Evolutionary conservation across 192 early-diverging fungal species (phyloP), one percentile per base, ranked within the genome.

Genomic region (Gamsiella multidivaricata): DNA sequence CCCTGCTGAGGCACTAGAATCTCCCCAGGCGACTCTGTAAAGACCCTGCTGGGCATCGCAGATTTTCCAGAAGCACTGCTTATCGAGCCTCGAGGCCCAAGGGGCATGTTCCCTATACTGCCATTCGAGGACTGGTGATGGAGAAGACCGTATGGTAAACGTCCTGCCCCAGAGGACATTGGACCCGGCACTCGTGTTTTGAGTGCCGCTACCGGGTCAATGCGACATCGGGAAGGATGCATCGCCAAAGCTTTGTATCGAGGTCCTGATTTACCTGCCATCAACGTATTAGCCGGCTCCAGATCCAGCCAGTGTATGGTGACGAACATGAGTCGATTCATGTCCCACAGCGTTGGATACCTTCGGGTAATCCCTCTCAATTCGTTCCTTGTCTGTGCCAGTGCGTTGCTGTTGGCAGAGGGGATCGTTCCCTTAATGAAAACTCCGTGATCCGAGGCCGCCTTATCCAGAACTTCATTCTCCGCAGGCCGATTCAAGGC

Each of bases 221-320:
- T 69, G 8, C 74, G 65, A 47, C 74, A 78, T 0, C 74, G 51
- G 9, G 54, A 42, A 15, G 74, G 74, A 29, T 69, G 59, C 51
- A 78, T 78, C 7, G 74, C 74, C 39, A 47, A 10, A 1, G 59
- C n/a, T 28, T 36, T 67, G 23, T 69, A 41, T 34, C 60, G 49
- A 2, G 61, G 37, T n/a, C 66, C 51, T 22, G 36, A 6, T 45
- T 36, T 63, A 2, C 25, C 9, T 18, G 20, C 14, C 6, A 29
- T 49, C 18, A 69, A 12, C n/a, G 53, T 32, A 25, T 47, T 42
- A 8, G 65, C 59, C 11, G 74, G 74, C 33, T 78, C 74, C 28
- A 78, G n/a, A 15, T 78, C 74, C 25, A 78, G 49, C 74, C 74
- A 78, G 29, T 78, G 74, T 7, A 78, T 61, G 28, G 65, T 78